Percentiles rank a stretch among this genome's conserved stretches.
Evolutionary conservation across 768 basidiomycete genomes (phyloP).

Genomic region (Mycena olivaceomarginata): DNA sequence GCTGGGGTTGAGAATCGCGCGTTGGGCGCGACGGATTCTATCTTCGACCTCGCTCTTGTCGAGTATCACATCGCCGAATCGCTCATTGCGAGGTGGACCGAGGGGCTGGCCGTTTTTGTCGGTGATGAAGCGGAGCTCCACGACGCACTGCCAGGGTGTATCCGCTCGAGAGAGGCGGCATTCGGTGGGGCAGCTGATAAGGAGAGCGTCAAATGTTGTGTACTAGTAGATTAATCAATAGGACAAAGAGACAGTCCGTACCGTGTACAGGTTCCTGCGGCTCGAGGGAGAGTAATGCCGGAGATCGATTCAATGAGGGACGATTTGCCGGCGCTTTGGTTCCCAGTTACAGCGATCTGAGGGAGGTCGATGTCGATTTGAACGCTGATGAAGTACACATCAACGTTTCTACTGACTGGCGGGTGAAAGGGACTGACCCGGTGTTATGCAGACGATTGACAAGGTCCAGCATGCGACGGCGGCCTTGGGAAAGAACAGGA

Average conservation of each 20-base stretch:
- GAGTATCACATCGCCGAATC: constrained; percentile 69
- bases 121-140: constrained; percentile 46
- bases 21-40: constrained; percentile 78
- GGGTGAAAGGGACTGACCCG: constrained; percentile 63
- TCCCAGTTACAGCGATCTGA: not conserved
- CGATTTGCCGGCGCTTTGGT: not conserved
- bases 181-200: not conserved
- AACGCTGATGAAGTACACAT: constrained; percentile 60
- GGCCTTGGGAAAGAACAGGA: constrained; percentile 59
- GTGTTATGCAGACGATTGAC: constrained; percentile 77
- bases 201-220: not conserved
- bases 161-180: not conserved
- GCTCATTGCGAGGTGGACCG: constrained; percentile 59
- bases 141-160: not conserved
- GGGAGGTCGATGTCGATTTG: constrained; percentile 57
- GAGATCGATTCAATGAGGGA: not conserved
- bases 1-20: constrained; percentile 78
- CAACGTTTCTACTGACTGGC: not conserved
- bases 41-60: constrained; percentile 77
- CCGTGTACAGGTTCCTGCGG: not conserved
- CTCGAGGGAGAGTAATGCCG: too few relatives aligned
- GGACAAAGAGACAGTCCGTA: not conserved
- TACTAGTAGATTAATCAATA: too few relatives aligned
- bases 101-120: constrained; percentile 63
- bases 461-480: constrained; percentile 74